A percentile compares a stretch with the other conserved stretches of the same genome.
These are phyloP conservation scores for Populus euphratica DNA, from an alignment of 345 rosid species.

Conservation along the genomic window DNA sequence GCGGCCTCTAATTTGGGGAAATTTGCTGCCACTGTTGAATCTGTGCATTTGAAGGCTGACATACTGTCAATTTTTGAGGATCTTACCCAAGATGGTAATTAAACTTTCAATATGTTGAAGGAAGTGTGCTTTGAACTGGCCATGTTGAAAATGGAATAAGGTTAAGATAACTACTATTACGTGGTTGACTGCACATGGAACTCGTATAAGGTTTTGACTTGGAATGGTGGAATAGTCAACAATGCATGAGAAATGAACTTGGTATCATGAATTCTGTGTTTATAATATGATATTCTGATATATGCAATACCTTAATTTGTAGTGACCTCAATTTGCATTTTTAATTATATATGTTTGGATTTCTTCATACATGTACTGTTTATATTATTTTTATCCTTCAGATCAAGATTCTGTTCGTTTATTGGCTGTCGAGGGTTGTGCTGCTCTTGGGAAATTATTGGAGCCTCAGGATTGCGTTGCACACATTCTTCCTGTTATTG, in stretches of 20 bases:
- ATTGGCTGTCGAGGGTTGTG: slow-evolving; percentile 96
- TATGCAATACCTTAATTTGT: not conserved
- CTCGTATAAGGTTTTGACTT: not conserved
- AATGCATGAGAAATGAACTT: not conserved
- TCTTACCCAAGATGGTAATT: slow-evolving; percentile 96
- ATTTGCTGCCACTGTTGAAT: slow-evolving; percentile 95
- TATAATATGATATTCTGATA: not conserved
- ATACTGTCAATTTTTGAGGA: slow-evolving; percentile 86
- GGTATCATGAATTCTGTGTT: not conserved
- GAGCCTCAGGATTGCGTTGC: slow-evolving; percentile 85
- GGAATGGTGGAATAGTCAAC: not conserved
- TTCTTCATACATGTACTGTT: not conserved
- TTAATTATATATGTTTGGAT: not conserved
- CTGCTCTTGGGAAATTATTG: slow-evolving; percentile 92
- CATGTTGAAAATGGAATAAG: not conserved
- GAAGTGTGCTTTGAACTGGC: not conserved
- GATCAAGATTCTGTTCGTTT: slow-evolving; percentile 98
- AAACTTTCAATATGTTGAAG: not conserved
- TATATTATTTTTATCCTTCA: slow-evolving; percentile 18
- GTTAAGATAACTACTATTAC: not conserved
- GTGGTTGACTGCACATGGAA: not conserved
- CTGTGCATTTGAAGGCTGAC: slow-evolving; percentile 76
- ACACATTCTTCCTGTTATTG: slow-evolving; percentile 89
- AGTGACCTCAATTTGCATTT: not conserved
- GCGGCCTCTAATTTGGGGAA: slow-evolving; percentile 92